Evolutionary conservation across 495 filamentous ascomycete species (phyloP).

Genomic region (Beverwykella pulmonaria): DNA sequence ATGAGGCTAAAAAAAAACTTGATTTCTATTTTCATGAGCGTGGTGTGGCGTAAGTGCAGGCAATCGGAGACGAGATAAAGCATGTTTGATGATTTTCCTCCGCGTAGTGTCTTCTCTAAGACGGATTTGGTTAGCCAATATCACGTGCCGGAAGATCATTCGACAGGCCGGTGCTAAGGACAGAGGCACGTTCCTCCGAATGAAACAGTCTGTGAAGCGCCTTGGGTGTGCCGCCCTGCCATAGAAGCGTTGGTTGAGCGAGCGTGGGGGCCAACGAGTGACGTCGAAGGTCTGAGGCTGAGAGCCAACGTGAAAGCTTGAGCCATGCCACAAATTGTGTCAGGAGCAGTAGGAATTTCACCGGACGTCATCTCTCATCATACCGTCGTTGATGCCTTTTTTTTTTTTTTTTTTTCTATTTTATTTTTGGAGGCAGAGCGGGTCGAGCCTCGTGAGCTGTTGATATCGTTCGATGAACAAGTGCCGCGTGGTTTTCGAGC

Average conservation of each 20-base stretch:
- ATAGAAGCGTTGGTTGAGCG: neutral
- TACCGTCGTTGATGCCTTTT: neutral
- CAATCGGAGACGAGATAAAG: neutral
- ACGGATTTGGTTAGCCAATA: no score
- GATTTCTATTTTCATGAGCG: neutral
- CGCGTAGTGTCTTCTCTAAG: no score
- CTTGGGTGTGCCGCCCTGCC: no score
- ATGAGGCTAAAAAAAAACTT: constrained; percentile 8
- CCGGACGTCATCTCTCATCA: neutral
- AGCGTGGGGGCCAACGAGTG: neutral
- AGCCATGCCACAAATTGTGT: neutral
- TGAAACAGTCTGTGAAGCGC: neutral
- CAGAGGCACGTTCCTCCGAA: neutral
- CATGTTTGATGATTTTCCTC: no score
- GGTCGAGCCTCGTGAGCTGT: no score
- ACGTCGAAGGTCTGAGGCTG: neutral
- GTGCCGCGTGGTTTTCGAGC: no score
- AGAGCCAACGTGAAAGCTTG: neutral
- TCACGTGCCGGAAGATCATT: no score
- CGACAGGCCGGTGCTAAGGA: no score
- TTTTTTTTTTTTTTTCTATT: neutral
- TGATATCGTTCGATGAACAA: neutral
- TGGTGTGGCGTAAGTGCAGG: neutral
- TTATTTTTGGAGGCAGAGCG: no score
- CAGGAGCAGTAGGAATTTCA: neutral